phyloP scores from a whole-genome alignment of 2,329 filamentous ascomycete species.

The Rhynchosporium agropyri region DNA sequence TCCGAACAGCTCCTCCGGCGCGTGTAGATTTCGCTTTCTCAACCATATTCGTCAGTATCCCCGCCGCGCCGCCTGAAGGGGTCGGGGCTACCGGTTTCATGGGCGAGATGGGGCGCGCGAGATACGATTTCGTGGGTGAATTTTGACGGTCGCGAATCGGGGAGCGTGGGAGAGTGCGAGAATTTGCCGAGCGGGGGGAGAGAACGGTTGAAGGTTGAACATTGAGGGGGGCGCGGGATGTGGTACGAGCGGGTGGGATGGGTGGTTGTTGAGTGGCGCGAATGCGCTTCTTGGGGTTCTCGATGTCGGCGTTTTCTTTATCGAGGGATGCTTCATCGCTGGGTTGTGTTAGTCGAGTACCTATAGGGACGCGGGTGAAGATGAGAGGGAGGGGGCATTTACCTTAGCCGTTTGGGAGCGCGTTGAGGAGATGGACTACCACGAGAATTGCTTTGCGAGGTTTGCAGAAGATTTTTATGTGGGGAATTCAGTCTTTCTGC shows the following conservation, averaged over 20 bases:
- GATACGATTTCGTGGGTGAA: slow-evolving; percentile 60
- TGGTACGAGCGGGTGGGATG: slow-evolving; percentile 40
- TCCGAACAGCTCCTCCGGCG: slow-evolving; percentile 47
- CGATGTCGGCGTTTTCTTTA: slow-evolving; percentile 73
- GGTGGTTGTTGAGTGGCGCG: slow-evolving; percentile 40
- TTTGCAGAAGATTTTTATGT: slow-evolving; percentile 35
- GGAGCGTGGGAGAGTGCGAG: slow-evolving; percentile 50
- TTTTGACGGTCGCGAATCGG: slow-evolving; percentile 31
- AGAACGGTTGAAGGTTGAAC: slow-evolving; percentile 63
- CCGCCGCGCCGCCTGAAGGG: slow-evolving; percentile 44
- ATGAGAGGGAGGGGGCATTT: slow-evolving; percentile 33
- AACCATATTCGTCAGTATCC: slow-evolving; percentile 58
- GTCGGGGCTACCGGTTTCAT: slow-evolving; percentile 52
- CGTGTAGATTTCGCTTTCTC: slow-evolving; percentile 62
- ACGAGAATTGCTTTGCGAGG: slow-evolving; percentile 31
- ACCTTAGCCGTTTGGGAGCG: slow-evolving; percentile 56
- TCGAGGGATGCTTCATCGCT: slow-evolving; percentile 66
- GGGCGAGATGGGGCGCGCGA: slow-evolving; percentile 63
- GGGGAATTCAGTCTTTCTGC: slow-evolving; percentile 31
- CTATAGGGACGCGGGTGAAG: too few species aligned
- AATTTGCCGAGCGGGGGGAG: slow-evolving; percentile 82
- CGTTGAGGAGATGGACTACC: slow-evolving; percentile 39
- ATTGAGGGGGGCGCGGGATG: slow-evolving; percentile 48
- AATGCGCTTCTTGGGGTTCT: slow-evolving; percentile 70
- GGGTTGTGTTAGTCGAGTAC: slow-evolving; percentile 29